Percentiles rank a stretch among this genome's conserved stretches.
These are phyloP conservation scores for Sonneratia alba DNA, from an alignment of 345 rosid genomes.

Conservation along the genomic window DNA sequence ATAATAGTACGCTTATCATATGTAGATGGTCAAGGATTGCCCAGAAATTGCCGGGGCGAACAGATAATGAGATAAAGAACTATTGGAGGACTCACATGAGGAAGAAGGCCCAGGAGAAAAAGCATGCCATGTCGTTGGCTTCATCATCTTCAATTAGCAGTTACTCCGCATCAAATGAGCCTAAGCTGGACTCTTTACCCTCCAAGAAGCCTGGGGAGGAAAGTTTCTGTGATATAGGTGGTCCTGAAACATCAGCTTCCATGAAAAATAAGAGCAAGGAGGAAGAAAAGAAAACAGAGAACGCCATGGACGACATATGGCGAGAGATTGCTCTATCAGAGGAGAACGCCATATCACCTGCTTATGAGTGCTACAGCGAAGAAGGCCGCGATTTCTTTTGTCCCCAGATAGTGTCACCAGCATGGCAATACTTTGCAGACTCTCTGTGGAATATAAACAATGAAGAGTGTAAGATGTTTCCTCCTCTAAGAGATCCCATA, in stretches of 20 bases:
- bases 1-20: neutral
- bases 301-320: slow-evolving; percentile 85
- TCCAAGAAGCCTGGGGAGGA: slow-evolving; percentile 38
- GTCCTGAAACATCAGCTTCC: slow-evolving; percentile 20
- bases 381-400: slow-evolving; percentile 31
- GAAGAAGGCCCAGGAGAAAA: slow-evolving; percentile 76
- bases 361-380: slow-evolving; percentile 37
- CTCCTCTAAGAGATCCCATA: slow-evolving; percentile 25
- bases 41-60: slow-evolving; percentile 80
- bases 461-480: slow-evolving; percentile 52
- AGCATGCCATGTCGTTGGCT: slow-evolving; percentile 30
- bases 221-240: slow-evolving; percentile 83
- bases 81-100: slow-evolving; percentile 93
- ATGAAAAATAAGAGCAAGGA: slow-evolving; percentile 25
- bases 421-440: slow-evolving; percentile 53
- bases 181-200: slow-evolving; percentile 35
- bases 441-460: slow-evolving; percentile 60
- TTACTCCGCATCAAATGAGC: slow-evolving; percentile 43
- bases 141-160: slow-evolving; percentile 42
- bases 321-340: slow-evolving; percentile 58
- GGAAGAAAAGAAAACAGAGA: slow-evolving; percentile 27
- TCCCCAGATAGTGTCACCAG: slow-evolving; percentile 43
- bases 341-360: slow-evolving; percentile 40
- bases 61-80: slow-evolving; percentile 95
- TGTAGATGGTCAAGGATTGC: slow-evolving; percentile 97